Base-by-base conservation (phyloP, 306 rosid genomes). In the Pterocarpus santalinus region DNA sequence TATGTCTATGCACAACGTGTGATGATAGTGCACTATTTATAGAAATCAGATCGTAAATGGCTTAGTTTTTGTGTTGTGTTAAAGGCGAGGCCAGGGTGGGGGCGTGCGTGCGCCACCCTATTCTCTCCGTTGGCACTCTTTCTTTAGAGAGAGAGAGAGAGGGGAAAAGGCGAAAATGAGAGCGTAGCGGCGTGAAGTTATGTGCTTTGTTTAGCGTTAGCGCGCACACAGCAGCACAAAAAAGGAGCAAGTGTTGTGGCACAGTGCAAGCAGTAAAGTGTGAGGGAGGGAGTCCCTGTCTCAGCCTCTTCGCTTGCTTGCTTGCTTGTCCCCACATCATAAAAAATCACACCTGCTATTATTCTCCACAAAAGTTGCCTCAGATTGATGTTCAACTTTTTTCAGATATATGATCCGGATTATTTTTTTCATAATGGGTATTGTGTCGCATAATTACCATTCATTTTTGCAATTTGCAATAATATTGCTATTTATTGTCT, bases 121-220 rank as follows among this genome's bases (percentile, higher is more conserved):
- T 68, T 58, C 38, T 68, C 70, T 84, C 81, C 58, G 58, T 38
- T 49, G 66, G 5, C 35, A 44, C 74, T 28, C 76, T 43, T 22
- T 43, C 47, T 5, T 7, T 11, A 47, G 57, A 51, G 57, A 41
- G 73, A 43, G 56, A 68, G 52, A 41, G 52, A 16, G 52, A 36
- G 22, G 76, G 5, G 47, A 41, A 71, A 62, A 80, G 79, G 85
- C 76, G 61, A 55, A 70, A 80, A 80, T 85, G 82, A 72, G 66
- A 75, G 69, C 32, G 78, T 79, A 73, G 87, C 81, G 77, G 87
- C 87, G 74, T 84, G 84, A 67, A 51, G 84, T 65, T 83, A 55
- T 77, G 69, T 53, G 75, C 69, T 71, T 51, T 82, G 75, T 72
- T 72, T 61, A 46, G 35, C 58, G 8, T 72, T 61, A 46, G 35